Evolutionary conservation across 176 grass and related monocot species (phyloP), one percentile per base, ranked within the genome.

Genomic region (Paspalum vaginatum): DNA sequence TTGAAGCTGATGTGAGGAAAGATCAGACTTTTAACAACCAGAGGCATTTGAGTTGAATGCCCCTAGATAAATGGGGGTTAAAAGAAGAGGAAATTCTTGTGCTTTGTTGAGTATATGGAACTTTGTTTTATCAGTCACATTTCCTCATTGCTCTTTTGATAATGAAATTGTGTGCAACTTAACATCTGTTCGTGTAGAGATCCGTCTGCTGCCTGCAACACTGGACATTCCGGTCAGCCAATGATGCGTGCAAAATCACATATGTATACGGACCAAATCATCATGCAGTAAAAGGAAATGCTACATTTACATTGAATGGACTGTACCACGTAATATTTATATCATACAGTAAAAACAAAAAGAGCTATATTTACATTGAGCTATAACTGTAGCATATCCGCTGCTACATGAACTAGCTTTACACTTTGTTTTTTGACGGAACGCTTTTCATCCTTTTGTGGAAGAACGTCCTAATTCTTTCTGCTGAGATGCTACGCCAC

Each of bases 1-100:
- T 68, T 75, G 86, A 70, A 84, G 70, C 44, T 79, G 68, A 74
- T 51, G 20, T 37, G 70, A 79, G 40, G 80, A 17, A 67, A 73
- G 42, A 74, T 67, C 1, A 69, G 27, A 68, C 63, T 74, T 64
- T 69, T 77, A 53, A 41, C 24, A 53, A 11, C 13, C 52, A 24
- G 40, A 77, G 16, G 42, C 12, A 70, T 13, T 70, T 53, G 52
- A 24, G 52, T 70, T 32, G 21, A 65, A 43, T 75, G 6, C 60
- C 61, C 69, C 77, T 53, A 43, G 45, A 14, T 77, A 56, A 17
- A 69, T 22, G 18, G 16, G 8, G 3, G 68, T 43, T 70, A 63
- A 61, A 15, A 18, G 56, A 86, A 78, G 42, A 70, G 52, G 37
- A 50, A 82, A 76, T 13, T 32, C 25, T 20, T 16, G 6, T 51